Evolutionary conservation across 2,329 filamentous ascomycete species (phyloP).

Genomic region (Penicillium concentricum): DNA sequence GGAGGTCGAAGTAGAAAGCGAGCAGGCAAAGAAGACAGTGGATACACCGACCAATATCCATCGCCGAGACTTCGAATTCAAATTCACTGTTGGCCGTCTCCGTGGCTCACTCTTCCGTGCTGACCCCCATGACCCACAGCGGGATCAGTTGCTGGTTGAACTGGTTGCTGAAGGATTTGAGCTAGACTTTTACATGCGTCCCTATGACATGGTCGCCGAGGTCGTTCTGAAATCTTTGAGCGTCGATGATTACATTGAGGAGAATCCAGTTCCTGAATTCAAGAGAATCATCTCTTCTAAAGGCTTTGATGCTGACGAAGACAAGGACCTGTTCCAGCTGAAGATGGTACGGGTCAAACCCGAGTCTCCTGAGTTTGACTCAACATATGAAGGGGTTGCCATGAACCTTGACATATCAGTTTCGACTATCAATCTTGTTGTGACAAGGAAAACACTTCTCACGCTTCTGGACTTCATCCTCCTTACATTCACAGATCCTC

Average conservation of each 20-base stretch:
- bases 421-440: conserved; percentile 93
- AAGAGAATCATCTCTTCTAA: conserved; percentile 97
- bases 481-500: conserved; percentile 76
- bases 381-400: conserved; percentile 87
- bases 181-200: conserved; percentile 81
- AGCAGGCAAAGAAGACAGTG: conserved; percentile 53
- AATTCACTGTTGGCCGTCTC: conserved; percentile 90
- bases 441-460: conserved; percentile 87
- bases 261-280: conserved; percentile 84
- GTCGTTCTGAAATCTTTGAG: conserved; percentile 82
- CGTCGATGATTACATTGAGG: conserved; percentile 90
- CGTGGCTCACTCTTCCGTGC: conserved; percentile 90
- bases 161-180: conserved; percentile 86
- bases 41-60: conserved; percentile 67
- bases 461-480: conserved; percentile 93
- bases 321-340: conserved; percentile 78
- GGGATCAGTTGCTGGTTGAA: conserved; percentile 83
- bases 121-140: conserved; percentile 71
- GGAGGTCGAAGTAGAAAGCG: conserved; percentile 60
- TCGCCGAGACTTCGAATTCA: conserved; percentile 92
- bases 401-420: conserved; percentile 88
- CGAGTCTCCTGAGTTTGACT: conserved; percentile 88
- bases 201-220: conserved; percentile 90
- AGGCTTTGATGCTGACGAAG: conserved; percentile 64
- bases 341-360: conserved; percentile 88